phyloP scores from a whole-genome alignment of 2,329 filamentous ascomycete species.

The Cryphonectria nitschkei region DNA sequence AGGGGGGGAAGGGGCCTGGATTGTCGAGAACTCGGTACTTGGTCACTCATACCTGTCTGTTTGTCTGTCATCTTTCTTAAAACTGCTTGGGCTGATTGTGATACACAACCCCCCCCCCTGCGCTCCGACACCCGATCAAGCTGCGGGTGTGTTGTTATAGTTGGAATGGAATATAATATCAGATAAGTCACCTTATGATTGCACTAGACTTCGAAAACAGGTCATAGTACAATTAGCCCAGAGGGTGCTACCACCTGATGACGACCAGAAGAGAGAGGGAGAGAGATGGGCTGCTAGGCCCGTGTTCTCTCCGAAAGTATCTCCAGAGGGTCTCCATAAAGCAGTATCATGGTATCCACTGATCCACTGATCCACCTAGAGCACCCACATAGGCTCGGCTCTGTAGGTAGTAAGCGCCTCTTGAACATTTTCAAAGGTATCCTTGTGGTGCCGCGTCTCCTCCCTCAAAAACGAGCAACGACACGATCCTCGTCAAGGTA shows the following conservation, averaged over 20 bases:
- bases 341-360: neutral
- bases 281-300: neutral
- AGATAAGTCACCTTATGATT: neutral
- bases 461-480: neutral
- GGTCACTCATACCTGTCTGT: neutral
- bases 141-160: neutral
- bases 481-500: neutral
- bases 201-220: neutral
- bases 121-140: neutral
- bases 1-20: neutral
- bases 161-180: neutral
- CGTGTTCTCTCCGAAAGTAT: conserved; percentile 6
- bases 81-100: neutral
- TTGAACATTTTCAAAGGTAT: neutral
- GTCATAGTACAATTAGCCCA: neutral
- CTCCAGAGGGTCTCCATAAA: neutral
- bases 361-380: neutral
- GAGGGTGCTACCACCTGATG: neutral
- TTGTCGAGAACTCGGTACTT: neutral
- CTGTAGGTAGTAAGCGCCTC: neutral
- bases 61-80: neutral
- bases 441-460: neutral
- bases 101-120: neutral
- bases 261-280: neutral
- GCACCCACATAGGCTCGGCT: neutral